Percentiles rank a stretch among this genome's conserved stretches.
Evolutionary conservation across 2,329 filamentous ascomycete species (phyloP).

Genomic region (Incumbomyces delicatus): DNA sequence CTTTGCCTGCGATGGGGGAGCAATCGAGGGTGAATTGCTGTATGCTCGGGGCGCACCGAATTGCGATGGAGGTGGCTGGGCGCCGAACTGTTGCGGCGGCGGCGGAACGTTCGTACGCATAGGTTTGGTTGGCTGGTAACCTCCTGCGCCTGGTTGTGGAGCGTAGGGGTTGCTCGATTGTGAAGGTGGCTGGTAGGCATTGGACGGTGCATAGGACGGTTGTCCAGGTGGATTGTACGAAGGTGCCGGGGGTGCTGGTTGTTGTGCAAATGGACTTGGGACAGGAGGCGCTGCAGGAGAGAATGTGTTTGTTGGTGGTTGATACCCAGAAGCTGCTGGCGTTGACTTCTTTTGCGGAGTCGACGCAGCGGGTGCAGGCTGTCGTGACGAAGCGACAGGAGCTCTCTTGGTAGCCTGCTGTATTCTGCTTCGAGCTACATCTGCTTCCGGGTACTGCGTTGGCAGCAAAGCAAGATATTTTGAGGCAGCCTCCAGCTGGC

Average conservation of each 20-base stretch:
- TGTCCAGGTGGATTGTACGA: conserved; percentile 21
- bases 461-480: conserved; percentile 87
- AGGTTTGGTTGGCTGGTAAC: conserved; percentile 50
- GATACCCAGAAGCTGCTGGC: conserved; percentile 30
- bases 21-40: conserved; percentile 53
- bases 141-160: conserved; percentile 26
- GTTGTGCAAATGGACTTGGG: conserved; percentile 13
- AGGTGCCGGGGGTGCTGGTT: conserved; percentile 26
- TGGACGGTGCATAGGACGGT: conserved; percentile 37
- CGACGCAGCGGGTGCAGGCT: conserved; percentile 29
- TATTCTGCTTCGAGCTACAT: conserved; percentile 76
- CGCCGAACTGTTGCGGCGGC: conserved; percentile 31
- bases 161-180: conserved; percentile 26
- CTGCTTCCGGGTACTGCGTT: conserved; percentile 70
- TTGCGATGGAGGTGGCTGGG: conserved; percentile 32
- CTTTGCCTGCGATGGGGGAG: conserved; percentile 60
- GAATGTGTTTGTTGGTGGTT: conserved; percentile 27
- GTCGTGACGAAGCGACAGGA: conserved; percentile 30
- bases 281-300: conserved; percentile 15
- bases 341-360: conserved; percentile 34
- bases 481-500: conserved; percentile 75
- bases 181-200: conserved; percentile 21
- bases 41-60: conserved; percentile 55
- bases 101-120: conserved; percentile 26
- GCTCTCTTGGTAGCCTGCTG: conserved; percentile 67